Conservation (phyloP, 345 rosid species). For the Kernera saxatilis region DNA sequence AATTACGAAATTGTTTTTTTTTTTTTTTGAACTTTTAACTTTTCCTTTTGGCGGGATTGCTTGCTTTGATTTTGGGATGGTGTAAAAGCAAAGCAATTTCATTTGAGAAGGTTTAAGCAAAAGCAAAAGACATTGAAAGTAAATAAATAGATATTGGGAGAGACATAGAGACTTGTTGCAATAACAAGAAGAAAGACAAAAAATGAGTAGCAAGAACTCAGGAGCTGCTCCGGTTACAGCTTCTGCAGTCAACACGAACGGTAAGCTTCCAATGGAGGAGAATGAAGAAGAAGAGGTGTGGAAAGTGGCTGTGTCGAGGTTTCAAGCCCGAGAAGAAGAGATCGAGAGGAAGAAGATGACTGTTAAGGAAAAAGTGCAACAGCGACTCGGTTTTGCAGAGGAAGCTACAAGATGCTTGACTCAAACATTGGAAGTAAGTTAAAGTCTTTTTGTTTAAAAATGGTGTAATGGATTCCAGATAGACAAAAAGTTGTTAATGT, state of each 20-base stretch:
- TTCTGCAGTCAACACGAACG: constrained; percentile 22
- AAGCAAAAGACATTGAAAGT: constrained; percentile 18
- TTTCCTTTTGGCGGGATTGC: constrained; percentile 35
- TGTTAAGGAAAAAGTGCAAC: constrained; percentile 64
- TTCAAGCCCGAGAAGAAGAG: constrained; percentile 79
- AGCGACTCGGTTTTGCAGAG: constrained; percentile 61
- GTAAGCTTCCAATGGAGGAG: constrained; percentile 46
- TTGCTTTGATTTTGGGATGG: constrained; percentile 32
- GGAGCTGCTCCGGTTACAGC: constrained; percentile 19
- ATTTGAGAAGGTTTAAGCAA: constrained; percentile 24
- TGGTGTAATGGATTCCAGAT: neutral
- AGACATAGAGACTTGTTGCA: constrained; percentile 7
- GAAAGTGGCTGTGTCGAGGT: constrained; percentile 42
- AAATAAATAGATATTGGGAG: constrained; percentile 10
- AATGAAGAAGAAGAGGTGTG: constrained; percentile 51
- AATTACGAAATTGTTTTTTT: neutral
- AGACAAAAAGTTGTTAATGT: neutral
- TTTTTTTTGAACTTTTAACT: neutral
- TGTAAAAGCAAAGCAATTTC: constrained; percentile 29
- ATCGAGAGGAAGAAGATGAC: constrained; percentile 69
- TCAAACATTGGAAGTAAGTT: constrained; percentile 65
- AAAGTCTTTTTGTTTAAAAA: neutral
- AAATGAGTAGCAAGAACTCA: constrained; percentile 29
- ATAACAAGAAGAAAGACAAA: neutral
- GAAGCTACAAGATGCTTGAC: constrained; percentile 68